phyloP scores from a whole-genome alignment of 139 green algal genomes.

The Chlorella sp. region DNA sequence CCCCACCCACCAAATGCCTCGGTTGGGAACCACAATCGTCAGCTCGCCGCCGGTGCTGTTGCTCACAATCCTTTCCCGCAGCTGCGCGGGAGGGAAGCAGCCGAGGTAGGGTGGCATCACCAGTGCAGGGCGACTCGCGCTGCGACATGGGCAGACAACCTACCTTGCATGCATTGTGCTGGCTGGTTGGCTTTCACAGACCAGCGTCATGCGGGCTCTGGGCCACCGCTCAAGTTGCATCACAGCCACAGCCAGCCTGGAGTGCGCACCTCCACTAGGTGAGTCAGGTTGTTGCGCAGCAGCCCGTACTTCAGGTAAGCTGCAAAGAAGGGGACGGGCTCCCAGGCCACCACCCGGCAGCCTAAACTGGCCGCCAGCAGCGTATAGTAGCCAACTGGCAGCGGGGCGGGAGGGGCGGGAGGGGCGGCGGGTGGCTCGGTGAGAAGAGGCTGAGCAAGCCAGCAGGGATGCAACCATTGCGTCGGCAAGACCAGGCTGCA shows the following conservation, averaged over 20 bases:
- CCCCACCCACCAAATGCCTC: conserved; percentile 76
- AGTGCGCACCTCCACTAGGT: conserved; percentile 49
- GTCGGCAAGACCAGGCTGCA: too few species aligned
- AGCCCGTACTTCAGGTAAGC: conserved; percentile 74
- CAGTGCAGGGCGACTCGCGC: neutral
- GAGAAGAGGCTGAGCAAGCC: neutral
- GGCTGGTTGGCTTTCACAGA: too few species aligned
- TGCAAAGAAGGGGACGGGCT: conserved; percentile 81
- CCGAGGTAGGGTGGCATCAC: neutral
- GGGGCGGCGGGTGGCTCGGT: neutral
- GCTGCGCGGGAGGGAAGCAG: neutral
- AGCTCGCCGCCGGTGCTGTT: conserved; percentile 41
- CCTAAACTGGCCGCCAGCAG: conserved; percentile 69
- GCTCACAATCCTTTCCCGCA: conserved; percentile 35
- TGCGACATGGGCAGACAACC: neutral
- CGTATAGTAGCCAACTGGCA: conserved; percentile 85
- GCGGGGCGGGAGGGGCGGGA: conserved; percentile 14
- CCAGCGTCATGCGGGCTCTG: too few species aligned
- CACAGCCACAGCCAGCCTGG: neutral
- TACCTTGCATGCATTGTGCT: neutral
- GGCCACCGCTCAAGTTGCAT: too few species aligned
- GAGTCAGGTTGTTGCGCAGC: conserved; percentile 54
- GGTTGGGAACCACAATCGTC: conserved; percentile 54
- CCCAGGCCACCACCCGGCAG: conserved; percentile 82
- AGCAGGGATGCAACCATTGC: neutral